Evolutionary conservation across 345 rosid genomes (phyloP).

Genomic region (Melaleuca alternifolia): DNA sequence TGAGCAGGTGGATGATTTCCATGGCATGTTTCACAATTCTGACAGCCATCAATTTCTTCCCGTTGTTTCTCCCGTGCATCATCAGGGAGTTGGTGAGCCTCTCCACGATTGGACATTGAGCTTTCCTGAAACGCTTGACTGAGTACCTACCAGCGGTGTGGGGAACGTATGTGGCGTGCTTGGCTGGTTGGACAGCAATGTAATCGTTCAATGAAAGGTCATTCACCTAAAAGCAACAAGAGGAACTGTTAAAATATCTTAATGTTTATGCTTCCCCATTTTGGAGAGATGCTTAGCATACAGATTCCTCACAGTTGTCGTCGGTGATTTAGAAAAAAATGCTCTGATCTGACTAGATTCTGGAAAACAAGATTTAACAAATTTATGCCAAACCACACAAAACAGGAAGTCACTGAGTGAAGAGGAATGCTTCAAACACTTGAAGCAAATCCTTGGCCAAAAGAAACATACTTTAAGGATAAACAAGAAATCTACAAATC

Average conservation of each 20-base stretch:
- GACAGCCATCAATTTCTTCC: constrained; percentile 87
- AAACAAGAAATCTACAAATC: neutral
- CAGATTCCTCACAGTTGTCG: neutral
- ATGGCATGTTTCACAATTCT: constrained; percentile 79
- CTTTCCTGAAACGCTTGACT: constrained; percentile 87
- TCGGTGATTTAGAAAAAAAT: neutral
- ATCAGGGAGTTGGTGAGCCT: constrained; percentile 89
- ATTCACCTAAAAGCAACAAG: constrained; percentile 29
- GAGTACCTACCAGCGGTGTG: constrained; percentile 97
- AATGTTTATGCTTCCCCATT: neutral
- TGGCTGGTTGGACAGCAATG: constrained; percentile 59
- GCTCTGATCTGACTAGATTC: neutral
- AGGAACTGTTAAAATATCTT: neutral
- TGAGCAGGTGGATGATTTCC: constrained; percentile 82
- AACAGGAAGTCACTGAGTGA: neutral
- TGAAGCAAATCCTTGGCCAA: no score
- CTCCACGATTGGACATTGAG: constrained; percentile 93
- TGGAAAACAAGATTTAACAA: neutral
- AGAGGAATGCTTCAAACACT: no score
- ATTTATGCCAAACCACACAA: neutral
- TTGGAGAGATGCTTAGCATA: neutral
- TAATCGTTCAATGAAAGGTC: constrained; percentile 69
- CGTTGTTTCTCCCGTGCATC: constrained; percentile 96
- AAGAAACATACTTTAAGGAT: no score
- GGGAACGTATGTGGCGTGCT: constrained; percentile 83